Evolutionary conservation across 176 grass and related monocot species (phyloP).

Genomic region (Luzula sylvatica): DNA sequence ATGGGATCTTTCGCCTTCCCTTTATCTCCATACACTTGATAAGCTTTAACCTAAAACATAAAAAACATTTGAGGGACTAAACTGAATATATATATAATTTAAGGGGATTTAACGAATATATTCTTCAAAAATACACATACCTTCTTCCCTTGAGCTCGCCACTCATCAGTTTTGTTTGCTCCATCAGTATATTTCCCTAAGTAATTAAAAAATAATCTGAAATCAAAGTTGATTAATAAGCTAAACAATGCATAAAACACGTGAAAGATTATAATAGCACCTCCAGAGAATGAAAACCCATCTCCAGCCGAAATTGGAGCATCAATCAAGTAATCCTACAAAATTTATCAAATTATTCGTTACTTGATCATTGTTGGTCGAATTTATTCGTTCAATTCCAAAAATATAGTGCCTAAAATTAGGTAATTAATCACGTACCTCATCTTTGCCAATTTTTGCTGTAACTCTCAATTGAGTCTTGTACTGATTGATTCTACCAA

Average conservation of each 20-base stretch:
- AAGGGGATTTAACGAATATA: background rate
- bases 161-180: constrained; percentile 60
- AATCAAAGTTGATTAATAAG: background rate
- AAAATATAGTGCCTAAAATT: too few species aligned
- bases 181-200: constrained; percentile 81
- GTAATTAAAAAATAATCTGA: background rate
- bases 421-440: constrained; percentile 30
- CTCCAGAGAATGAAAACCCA: constrained; percentile 87
- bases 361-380: background rate
- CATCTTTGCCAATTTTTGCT: constrained; percentile 28
- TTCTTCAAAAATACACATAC: constrained; percentile 16
- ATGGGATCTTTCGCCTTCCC: constrained; percentile 91
- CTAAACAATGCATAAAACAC: too few species aligned
- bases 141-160: constrained; percentile 76
- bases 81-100: background rate
- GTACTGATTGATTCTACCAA: constrained; percentile 9
- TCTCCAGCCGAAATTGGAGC: constrained; percentile 64
- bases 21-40: constrained; percentile 64
- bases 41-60: constrained; percentile 55
- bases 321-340: constrained; percentile 67
- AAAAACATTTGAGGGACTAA: background rate
- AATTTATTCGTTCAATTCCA: background rate
- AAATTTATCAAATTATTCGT: background rate
- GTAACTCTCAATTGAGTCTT: constrained; percentile 30
- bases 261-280: constrained; percentile 20